Percentiles rank a stretch among this genome's conserved stretches.
Evolutionary conservation across 148 eudicot genomes (phyloP).

Genomic region (Vaccinium darrowii): DNA sequence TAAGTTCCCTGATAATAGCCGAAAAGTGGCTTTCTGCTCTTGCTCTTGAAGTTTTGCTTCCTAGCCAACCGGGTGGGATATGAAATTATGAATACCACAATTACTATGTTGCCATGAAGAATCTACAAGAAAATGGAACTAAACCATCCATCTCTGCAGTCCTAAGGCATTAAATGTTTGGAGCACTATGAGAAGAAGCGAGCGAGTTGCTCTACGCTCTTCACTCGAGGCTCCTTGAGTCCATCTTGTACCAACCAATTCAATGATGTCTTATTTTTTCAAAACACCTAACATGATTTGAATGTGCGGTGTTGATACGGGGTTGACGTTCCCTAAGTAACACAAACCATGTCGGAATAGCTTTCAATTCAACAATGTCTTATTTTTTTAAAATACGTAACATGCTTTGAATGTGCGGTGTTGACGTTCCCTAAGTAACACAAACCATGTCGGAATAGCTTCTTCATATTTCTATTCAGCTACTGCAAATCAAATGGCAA

Average conservation of each 20-base stretch:
- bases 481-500: not conserved
- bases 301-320: not conserved
- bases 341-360: not conserved
- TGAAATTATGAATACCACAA: not conserved
- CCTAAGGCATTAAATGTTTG: conserved; percentile 25
- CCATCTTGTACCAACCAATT: not conserved
- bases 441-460: not conserved
- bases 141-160: conserved; percentile 10
- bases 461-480: not conserved
- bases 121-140: conserved; percentile 15
- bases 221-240: conserved; percentile 32
- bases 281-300: not conserved
- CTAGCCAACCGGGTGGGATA: not conserved
- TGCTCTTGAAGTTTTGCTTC: not conserved
- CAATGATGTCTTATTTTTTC: too few species aligned
- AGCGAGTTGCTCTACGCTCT: conserved; percentile 32
- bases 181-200: conserved; percentile 34
- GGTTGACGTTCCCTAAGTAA: not conserved
- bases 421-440: not conserved
- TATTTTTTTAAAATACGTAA: not conserved
- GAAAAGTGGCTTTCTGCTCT: not conserved
- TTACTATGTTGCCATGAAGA: conserved; percentile 14
- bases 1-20: not conserved
- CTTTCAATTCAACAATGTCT: too few species aligned
- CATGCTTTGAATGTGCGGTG: not conserved